Base-by-base conservation (phyloP, 208 protist genomes). In the Crithidia expoeki region DNA sequence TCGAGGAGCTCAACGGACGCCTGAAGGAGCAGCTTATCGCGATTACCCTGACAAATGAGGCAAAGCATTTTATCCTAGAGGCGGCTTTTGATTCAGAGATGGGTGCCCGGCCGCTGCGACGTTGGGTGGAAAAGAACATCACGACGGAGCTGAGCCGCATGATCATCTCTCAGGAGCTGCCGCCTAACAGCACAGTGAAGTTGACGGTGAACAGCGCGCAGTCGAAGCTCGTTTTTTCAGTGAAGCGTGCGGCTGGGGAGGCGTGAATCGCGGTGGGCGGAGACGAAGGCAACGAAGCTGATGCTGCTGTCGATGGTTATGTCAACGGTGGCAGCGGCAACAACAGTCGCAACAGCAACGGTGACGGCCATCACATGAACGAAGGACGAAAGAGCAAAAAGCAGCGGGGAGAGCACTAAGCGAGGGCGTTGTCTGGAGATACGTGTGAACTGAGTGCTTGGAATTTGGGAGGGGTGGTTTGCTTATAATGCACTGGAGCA, bases 51-150 rank as follows among this genome's bases (percentile, higher is more conserved):
- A 87, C 72, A 2, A 66, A 81, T 52, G 82, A 84, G 47, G 93
- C 92, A 7, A 90, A 86, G 68, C 47, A 81, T 28, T 94, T 88
- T 56, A 68, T 98, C 6, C 58, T 96, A 19, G 68, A 87, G 47
- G 51, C 83, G 3, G 68, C 81, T 14, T 97, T 85, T 71, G 90
- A 96, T 64, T 68, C 86, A 10, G 91, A 93, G 47, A 97, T 97
- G 88, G 95, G 95, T 28, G 95, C 95, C 7, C 85, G 95, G 4
- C 95, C 94, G 25, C 71, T 98, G 28, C 86, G 88, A 11, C 84
- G 94, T 12, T 97, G 90, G 83, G 68, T 98, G 25, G 88, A 98
- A 72, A 89, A 93, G 63, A 69, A 95, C 75, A 81, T 98, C 50
- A 89, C 90, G 12, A 97, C 95, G 6, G 85, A 94, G 71, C 57